A percentile compares a stretch with the other conserved stretches of the same genome.
phyloP scores from a whole-genome alignment of 2,329 filamentous ascomycete species.

The Arthrobotrys iridis region DNA sequence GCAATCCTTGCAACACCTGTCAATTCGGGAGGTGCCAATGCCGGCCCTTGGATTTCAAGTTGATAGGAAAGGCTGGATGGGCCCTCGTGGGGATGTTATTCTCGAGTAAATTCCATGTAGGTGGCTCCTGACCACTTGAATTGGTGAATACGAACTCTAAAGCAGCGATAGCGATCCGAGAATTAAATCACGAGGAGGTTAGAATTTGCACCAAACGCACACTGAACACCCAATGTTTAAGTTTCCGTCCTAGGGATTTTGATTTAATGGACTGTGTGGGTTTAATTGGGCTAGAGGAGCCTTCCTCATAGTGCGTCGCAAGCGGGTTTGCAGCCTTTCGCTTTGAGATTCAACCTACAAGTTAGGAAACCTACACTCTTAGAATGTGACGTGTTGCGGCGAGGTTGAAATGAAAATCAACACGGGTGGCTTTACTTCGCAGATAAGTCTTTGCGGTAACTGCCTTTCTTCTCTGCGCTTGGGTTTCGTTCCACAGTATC shows the following conservation, averaged over 20 bases:
- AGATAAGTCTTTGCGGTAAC: neutral
- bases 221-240: too few relatives aligned
- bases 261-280: too few relatives aligned
- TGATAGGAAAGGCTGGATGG: neutral
- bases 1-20: neutral
- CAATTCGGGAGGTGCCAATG: conserved; percentile 7
- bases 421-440: neutral
- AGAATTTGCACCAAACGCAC: neutral
- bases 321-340: conserved; percentile 2
- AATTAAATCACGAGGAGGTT: neutral
- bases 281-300: too few relatives aligned
- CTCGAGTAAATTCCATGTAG: neutral
- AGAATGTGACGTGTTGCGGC: conserved; percentile 18
- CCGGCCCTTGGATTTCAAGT: neutral
- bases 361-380: neutral
- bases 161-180: neutral
- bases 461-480: conserved; percentile 13
- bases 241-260: too few relatives aligned
- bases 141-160: neutral
- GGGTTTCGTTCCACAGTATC: conserved; percentile 2
- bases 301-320: conserved; percentile 19
- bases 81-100: neutral
- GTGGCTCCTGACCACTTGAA: neutral
- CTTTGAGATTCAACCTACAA: neutral
- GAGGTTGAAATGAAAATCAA: conserved; percentile 10